phyloP scores from a whole-genome alignment of 1,139 yeast genomes.

The Saccharomyces pastorianus region DNA sequence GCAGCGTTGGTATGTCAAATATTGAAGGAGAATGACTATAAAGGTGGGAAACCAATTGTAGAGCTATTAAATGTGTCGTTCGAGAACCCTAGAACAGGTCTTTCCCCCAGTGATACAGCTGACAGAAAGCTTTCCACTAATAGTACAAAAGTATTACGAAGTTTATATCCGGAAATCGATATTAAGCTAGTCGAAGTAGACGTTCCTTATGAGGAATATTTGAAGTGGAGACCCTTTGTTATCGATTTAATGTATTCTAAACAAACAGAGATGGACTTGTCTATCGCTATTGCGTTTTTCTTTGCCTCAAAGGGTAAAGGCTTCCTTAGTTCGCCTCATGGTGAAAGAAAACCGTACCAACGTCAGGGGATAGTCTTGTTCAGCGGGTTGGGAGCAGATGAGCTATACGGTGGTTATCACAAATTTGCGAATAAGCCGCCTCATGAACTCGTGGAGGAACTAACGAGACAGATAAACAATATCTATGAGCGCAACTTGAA shows the following conservation, averaged over 20 bases:
- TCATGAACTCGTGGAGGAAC: conserved; percentile 42
- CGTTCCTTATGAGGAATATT: conserved; percentile 61
- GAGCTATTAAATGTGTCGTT: conserved; percentile 88
- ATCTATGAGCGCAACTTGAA: conserved; percentile 76
- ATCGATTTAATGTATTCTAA: conserved; percentile 68
- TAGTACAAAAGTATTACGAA: conserved; percentile 48
- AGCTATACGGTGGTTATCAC: conserved; percentile 83
- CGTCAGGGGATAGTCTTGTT: conserved; percentile 63
- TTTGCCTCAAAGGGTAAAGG: conserved; percentile 69
- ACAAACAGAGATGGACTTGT: conserved; percentile 87
- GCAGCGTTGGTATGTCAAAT: conserved; percentile 39
- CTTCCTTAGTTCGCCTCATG: conserved; percentile 15
- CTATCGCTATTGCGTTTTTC: conserved; percentile 89
- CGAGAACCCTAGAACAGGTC: conserved; percentile 75
- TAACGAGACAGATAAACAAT: conserved; percentile 60
- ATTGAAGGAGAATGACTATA: conserved; percentile 5
- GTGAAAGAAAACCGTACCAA: conserved; percentile 28
- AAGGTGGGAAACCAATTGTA: conserved; percentile 31
- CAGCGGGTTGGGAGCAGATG: conserved; percentile 98
- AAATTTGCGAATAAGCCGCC: conserved; percentile 32
- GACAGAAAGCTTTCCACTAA: conserved; percentile 66
- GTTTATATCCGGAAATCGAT: conserved; percentile 33
- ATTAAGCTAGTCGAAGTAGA: conserved; percentile 59
- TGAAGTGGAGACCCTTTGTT: conserved; percentile 45
- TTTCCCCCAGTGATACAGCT: conserved; percentile 57